Base-by-base conservation (phyloP, 148 eudicot genomes). In the Vaccinium corymbosum region DNA sequence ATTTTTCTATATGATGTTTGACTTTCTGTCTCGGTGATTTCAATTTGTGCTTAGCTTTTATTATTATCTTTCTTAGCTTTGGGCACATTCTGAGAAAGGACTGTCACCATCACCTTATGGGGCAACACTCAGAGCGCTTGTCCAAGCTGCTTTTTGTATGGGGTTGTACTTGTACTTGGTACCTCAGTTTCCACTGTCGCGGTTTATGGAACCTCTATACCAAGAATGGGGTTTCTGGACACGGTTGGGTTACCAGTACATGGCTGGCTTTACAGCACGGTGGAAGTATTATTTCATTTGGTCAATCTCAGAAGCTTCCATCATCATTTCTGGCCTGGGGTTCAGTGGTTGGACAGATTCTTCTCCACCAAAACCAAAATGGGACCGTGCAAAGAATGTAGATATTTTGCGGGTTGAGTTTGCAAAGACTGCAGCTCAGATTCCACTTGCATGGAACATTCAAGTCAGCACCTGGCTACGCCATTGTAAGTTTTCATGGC, bases 401-500 rank as follows among this genome's bases (percentile, higher is more conserved):
- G 98, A 97, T 81, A 90, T 97, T 61, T 84, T 97, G 83, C 94
- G 96, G 79, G 97, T 97, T 86, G 99, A 97, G 92, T 87, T 97
- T 82, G 93, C 95, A 70, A 94, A 92, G 88, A 97, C 98, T 87
- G 90, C 98, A 38, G 98, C 93, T 82, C 93, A 90, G 85, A 22
- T 97, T 74, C 98, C 99, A 82, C 91, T 92, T 87, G 90, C 88
- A 61, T 97, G 99, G 99, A 97, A 97, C 89, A 97, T 97, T 76
- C 99, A 97, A 92, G 98, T 97, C 90, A 95, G 99, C 97, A 94
- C 98, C 88, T 97, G 99, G 99, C 95, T 97, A 64, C 93, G 99
- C 42, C 90, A 94, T 84, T 97, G 99, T 97, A 86, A 90, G 99
- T 92, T 88, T 66, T 42, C 55, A 3, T 52, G 11, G 32, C 32